Evolutionary conservation across 768 basidiomycete genomes (phyloP).

Genomic region (Coprinellus micaceus): DNA sequence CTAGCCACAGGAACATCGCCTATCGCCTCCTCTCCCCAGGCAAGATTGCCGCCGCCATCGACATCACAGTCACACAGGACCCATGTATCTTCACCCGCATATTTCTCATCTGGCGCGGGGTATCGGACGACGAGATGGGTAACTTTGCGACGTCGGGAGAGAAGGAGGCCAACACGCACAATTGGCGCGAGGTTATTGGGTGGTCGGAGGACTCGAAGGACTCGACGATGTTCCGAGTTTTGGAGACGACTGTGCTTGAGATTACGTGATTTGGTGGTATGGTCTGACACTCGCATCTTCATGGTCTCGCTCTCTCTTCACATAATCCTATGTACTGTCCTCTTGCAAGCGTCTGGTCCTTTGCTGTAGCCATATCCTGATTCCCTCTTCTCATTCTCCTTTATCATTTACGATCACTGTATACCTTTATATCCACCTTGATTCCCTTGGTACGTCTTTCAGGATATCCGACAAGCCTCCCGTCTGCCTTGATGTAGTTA

Average conservation of each 20-base stretch:
- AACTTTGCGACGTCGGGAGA: slow-evolving; percentile 76
- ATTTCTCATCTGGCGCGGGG: slow-evolving; percentile 82
- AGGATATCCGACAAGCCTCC: too few species aligned
- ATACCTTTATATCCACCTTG: too few species aligned
- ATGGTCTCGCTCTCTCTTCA: background rate
- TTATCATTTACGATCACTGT: too few species aligned
- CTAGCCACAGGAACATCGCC: slow-evolving; percentile 80
- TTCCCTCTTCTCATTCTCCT: too few species aligned
- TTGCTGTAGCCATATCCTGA: too few species aligned
- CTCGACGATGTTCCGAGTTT: slow-evolving; percentile 64
- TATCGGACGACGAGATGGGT: slow-evolving; percentile 75
- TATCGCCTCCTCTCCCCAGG: slow-evolving; percentile 82
- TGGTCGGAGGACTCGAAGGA: slow-evolving; percentile 84
- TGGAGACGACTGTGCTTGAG: slow-evolving; percentile 79
- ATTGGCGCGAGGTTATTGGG: slow-evolving; percentile 78
- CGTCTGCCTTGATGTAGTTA: too few species aligned
- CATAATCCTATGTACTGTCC: background rate
- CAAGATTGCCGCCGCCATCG: slow-evolving; percentile 81
- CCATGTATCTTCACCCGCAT: slow-evolving; percentile 80
- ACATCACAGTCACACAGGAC: slow-evolving; percentile 79
- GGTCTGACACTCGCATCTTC: background rate
- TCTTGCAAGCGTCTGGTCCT: background rate
- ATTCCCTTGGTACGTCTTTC: too few species aligned
- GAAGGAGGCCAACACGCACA: slow-evolving; percentile 77
- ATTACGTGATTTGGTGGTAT: slow-evolving; percentile 36